Base-by-base conservation (phyloP, 305 asterid genomes). In the Ajuga reptans region DNA sequence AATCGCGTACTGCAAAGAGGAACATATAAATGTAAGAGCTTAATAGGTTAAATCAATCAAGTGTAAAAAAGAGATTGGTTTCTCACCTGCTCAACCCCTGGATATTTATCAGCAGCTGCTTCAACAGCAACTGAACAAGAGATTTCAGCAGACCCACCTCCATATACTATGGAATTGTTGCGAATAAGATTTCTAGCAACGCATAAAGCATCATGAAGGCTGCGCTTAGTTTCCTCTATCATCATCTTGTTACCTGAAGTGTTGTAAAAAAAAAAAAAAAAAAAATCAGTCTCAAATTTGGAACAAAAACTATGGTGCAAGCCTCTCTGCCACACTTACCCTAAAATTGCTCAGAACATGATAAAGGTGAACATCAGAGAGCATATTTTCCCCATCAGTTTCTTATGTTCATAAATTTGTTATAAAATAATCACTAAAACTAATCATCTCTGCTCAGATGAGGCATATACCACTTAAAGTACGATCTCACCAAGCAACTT, bases 71-170 rank as follows among this genome's bases (percentile, higher is more conserved):
- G 36, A 0, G 36, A 27, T 31, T 31, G 36, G 36, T 31, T 31
- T 31, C 74, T 59, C 24, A 82, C 96, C 92, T 87, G 97, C 83
- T 89, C 96, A 78, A 89, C 95, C 75, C 95, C 96, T 6, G 97
- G 92, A 81, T 82, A 73, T 62, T 86, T 89, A 78, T 89, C 97
- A 57, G 97, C 96, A 75, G 97, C 96, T 6, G 95, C 86, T 78
- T 90, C 98, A 75, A 92, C 97, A 66, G 98, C 97, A 65, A 88
- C 80, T 61, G 96, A 89, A 82, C 96, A 88, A 55, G 97, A 78
- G 61, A 92, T 85, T 83, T 92, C 98, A 66, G 98, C 95, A 62
- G 98, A 88, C 31, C 98, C 98, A 76, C 98, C 98, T 71, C 97
- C 98, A 75, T 92, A 92, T 3, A 92, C 98, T 16, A 92, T 89